Base-by-base conservation (phyloP, 768 basidiomycete genomes). In the Lactarius hatsudake region DNA sequence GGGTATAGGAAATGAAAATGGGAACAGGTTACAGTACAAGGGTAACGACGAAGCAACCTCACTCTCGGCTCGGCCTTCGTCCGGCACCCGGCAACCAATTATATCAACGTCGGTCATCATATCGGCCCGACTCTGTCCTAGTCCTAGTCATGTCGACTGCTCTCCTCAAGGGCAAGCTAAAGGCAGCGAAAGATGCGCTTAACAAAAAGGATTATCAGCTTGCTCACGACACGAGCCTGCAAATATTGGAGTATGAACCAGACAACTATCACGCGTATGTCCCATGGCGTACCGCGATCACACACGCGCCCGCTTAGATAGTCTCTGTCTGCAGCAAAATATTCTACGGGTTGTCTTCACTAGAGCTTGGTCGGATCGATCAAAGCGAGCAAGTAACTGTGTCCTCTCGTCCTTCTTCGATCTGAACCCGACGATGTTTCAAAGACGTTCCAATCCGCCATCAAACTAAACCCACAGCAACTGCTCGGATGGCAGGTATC, bases 231-330 rank as follows among this genome's bases (percentile, higher is more conserved):
- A 83, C 87, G n/a, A 86, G 89, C 9, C 75, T 79, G 53, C 83
- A 86, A 69, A 87, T 88, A 10, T 78, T 93, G 20, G 86, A 88
- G 43, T 87, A 86, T 69, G 95, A 97, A 64, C 83, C 88, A 1
- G 84, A 86, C 53, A 94, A 94, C 73, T 96, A 96, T 74, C 87
- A 90, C 73, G 95, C 92, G 94, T 96, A 75, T 73, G 89, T 83
- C 26, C 38, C 43, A 34, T 17, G 23, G 40, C 53, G 54, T 59
- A 36, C 28, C 13, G 6, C 8, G 36, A 54, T 36, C 60, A 23
- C 23, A 36, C 23, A 15, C n/a, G 12, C 63, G 23, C 63, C 17
- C 38, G 5, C 42, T 38, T 69, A 64, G n/a, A 63, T 59, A 20
- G 12, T 62, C 55, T 30, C n/a, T 43, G 20, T 60, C 28, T 57